Evolutionary conservation across 805 yeast genomes (phyloP), one percentile per base, ranked within the genome.

Genomic region (Barnettozyma salicaria): DNA sequence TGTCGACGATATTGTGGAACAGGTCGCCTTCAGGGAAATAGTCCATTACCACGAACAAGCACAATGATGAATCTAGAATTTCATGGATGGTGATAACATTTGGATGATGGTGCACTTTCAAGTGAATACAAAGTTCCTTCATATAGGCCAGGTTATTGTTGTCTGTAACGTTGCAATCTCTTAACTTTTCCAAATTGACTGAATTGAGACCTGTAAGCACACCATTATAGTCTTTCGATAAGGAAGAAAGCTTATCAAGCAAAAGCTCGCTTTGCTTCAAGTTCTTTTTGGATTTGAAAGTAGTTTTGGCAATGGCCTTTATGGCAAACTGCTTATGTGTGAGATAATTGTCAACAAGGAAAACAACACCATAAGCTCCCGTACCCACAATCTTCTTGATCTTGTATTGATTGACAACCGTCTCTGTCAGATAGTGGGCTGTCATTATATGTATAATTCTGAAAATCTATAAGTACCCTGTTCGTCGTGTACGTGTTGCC

Each of bases 301-400:
- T 11, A 16, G 11, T 37, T 63, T 79, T 78, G 29, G 79, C 63
- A 4, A 83, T 67, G 36, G 81, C 76, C 55, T 87, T 87, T 42
- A 88, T 74, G 2, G 96, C 96, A 49, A 66, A 78, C 16, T 64
- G 60, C 32, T 65, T 59, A 13, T 70, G 67, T 0, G 80, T 69
- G 29, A 48, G 52, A 16, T 67, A 45, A 53, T 86, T 81, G 41
- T 69, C 59, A 4, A 85, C 88, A 13, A 74, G 66, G 63, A 81
- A 85, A 7, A 87, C 90, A 22, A 81, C 66, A 5, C 95, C 95
- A 51, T 80, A 87, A 17, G 95, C 88, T 19, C 96, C 96, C 0
- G 90, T 73, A 7, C 96, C 95, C 9, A 59, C 52, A 14, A 43
- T 49, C 20, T 41, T 24, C 16, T 41, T 27, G n/a, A 51, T 37